Base-by-base conservation (phyloP, 1,139 yeast species). In the Protomyces gravidus region DNA sequence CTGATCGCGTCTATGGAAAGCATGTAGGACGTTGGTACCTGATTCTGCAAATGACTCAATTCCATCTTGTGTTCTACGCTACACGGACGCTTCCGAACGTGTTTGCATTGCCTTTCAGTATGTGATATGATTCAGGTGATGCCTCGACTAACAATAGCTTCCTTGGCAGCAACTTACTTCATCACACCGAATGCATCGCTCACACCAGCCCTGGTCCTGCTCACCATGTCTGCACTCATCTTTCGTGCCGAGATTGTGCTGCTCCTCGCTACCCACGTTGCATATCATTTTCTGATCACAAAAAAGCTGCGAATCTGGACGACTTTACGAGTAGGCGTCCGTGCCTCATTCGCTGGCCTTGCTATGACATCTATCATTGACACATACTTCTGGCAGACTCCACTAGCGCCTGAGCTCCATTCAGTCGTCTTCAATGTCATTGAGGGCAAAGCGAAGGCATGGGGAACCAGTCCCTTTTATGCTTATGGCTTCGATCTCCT, bases 1-100 rank as follows among this genome's bases (percentile, higher is more conserved):
- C 71, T 9, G 51, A 50, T 9, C 63, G 39, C 17, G 45, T 50
- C 2, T 65, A 59, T 52, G 67, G 67, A 19, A 7, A 19, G 9
- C 30, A 48, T 5, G 52, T 63, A 15, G 63, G 60, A 11, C 66
- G 76, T 33, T 86, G 89, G 86, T 89, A 78, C 68, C 73, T 79
- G 55, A 63, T 84, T 1, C 75, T 89, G 61, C 75, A 78, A 45
- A 70, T 80, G 59, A 72, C 86, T 4, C 95, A 89, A 69, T 92
- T 90, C 74, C 97, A 92, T 69, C 65, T 88, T 36, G 73, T 85
- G 61, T 90, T 76, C 72, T 90, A 90, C 69, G 76, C 86, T 5
- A 79, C 95, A 2, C 77, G 97, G 65, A 83, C 95, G 0, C 75
- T 92, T 63, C 97, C 97, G 9, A 90, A 90, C 71, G 86, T 89